Conservation (phyloP, 257 asterid species). For the Nicotiana knightiana region DNA sequence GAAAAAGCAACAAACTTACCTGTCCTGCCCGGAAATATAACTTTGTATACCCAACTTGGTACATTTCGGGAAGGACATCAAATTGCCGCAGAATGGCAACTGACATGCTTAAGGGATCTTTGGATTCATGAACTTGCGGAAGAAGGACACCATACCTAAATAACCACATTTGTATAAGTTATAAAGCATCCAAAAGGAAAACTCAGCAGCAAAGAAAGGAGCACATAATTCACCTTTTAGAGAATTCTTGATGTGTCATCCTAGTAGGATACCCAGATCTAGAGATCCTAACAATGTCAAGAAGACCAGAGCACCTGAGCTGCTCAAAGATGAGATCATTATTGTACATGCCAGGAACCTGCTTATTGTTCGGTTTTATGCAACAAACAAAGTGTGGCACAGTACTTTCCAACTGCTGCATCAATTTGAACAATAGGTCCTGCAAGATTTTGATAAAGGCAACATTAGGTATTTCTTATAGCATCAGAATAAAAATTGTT, state of each 20-base stretch:
- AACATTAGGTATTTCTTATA: neutral
- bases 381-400: conserved; percentile 78
- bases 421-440: conserved; percentile 63
- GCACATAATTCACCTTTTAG: conserved; percentile 39
- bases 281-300: conserved; percentile 46
- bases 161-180: conserved; percentile 9
- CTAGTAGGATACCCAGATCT: conserved; percentile 57
- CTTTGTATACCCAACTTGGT: conserved; percentile 82
- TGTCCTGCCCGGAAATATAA: conserved; percentile 78
- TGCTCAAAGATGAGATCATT: conserved; percentile 44
- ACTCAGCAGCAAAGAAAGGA: conserved; percentile 4
- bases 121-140: conserved; percentile 34
- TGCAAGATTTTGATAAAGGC: conserved; percentile 29
- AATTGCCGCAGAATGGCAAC: conserved; percentile 69
- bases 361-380: conserved; percentile 72
- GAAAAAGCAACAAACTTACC: conserved; percentile 31
- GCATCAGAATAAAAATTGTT: neutral
- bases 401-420: conserved; percentile 79
- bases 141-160: conserved; percentile 69
- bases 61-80: conserved; percentile 69
- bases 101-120: conserved; percentile 74
- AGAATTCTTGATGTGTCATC: conserved; percentile 61
- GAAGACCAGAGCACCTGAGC: conserved; percentile 48
- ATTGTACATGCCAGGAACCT: conserved; percentile 66
- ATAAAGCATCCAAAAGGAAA: conserved; percentile 8